Percentiles rank a stretch among this genome's conserved stretches.
Evolutionary conservation across 2,329 filamentous ascomycete species (phyloP).

Genomic region (Aspergillus eucalypticola): DNA sequence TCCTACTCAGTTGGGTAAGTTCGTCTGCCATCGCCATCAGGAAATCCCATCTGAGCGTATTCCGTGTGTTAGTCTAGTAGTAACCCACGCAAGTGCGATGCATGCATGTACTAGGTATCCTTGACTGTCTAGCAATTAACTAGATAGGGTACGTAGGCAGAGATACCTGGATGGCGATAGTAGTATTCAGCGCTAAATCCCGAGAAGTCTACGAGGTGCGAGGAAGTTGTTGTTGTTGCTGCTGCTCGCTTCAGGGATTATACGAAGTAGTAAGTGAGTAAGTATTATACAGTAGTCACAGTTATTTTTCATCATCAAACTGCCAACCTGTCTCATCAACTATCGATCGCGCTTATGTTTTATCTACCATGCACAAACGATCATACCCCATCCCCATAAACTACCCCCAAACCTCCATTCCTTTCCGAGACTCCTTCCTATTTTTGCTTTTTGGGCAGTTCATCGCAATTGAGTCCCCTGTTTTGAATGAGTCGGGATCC

Average conservation of each 20-base stretch:
- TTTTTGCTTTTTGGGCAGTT: slow-evolving; percentile 10
- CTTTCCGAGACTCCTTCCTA: not conserved
- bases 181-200: slow-evolving; percentile 13
- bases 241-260: slow-evolving; percentile 2
- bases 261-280: too few species aligned
- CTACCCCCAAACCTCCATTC: not conserved
- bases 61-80: slow-evolving; percentile 2
- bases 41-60: slow-evolving; percentile 8
- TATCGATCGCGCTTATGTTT: not conserved
- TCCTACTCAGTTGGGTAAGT: not conserved
- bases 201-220: slow-evolving; percentile 5
- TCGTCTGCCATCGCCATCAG: not conserved
- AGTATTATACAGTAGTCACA: not conserved
- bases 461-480: not conserved
- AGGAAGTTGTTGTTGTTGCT: not conserved
- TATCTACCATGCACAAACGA: not conserved
- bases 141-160: not conserved
- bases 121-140: slow-evolving; percentile 8
- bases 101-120: slow-evolving; percentile 4
- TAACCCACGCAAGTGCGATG: not conserved
- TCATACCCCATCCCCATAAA: not conserved
- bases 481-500: slow-evolving; percentile 1
- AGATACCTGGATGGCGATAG: not conserved
- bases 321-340: not conserved
- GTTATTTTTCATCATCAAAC: not conserved